Evolutionary conservation across 2,329 filamentous ascomycete species (phyloP).

Genomic region (Dryadomyces quercus-mongolicae): DNA sequence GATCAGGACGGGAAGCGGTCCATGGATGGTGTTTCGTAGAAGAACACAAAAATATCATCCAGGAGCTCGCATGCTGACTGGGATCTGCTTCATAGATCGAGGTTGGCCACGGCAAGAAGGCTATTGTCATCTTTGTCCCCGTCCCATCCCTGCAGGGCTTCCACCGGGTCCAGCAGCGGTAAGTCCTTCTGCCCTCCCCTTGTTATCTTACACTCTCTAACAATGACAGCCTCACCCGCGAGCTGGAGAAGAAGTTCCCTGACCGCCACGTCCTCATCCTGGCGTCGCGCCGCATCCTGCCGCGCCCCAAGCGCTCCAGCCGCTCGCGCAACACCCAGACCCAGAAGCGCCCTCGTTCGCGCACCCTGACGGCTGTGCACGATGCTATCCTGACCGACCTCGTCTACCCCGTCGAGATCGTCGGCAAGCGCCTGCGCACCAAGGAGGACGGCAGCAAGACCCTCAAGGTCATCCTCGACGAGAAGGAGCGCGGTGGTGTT

Average conservation of each 20-base stretch:
- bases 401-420: slow-evolving; percentile 99
- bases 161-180: slow-evolving; percentile 99
- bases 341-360: slow-evolving; percentile 96
- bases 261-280: slow-evolving; percentile 99
- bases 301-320: slow-evolving; percentile 96
- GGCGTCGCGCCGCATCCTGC: slow-evolving; percentile 95
- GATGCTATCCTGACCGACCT: slow-evolving; percentile 96
- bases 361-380: slow-evolving; percentile 97
- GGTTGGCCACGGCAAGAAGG: slow-evolving; percentile 99
- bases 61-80: slow-evolving; percentile 70
- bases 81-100: slow-evolving; percentile 78
- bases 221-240: slow-evolving; percentile 76
- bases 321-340: slow-evolving; percentile 92
- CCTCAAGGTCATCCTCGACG: slow-evolving; percentile 97
- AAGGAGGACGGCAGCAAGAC: slow-evolving; percentile 98
- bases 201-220: not conserved
- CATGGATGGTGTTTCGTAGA: slow-evolving; percentile 37
- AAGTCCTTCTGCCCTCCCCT: slow-evolving; percentile 29
- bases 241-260: slow-evolving; percentile 99
- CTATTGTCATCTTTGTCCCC: slow-evolving; percentile 99
- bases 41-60: slow-evolving; percentile 25
- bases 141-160: slow-evolving; percentile 96
- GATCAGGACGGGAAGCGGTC: slow-evolving; percentile 66
- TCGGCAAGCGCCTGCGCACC: slow-evolving; percentile 97
- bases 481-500: slow-evolving; percentile 99